phyloP scores from a whole-genome alignment of 345 rosid genomes.

The thale cress (Arabidopsis thaliana) region DNA sequence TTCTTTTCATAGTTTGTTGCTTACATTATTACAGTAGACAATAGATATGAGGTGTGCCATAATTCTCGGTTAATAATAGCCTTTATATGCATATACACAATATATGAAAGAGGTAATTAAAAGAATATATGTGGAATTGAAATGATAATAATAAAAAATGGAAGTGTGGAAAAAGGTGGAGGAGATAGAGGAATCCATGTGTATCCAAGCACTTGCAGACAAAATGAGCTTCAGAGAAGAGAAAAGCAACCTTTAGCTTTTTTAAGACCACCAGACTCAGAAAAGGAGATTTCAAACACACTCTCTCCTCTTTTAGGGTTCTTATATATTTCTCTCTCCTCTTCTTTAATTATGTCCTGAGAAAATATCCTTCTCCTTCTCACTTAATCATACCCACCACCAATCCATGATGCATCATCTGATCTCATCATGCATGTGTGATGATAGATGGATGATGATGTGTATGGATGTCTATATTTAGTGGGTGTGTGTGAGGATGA shows the following conservation, averaged over 20 bases:
- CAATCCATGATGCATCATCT: slow-evolving; percentile 29
- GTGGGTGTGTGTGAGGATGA: slow-evolving; percentile 45
- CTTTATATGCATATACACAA: slow-evolving; percentile 18
- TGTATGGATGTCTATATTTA: slow-evolving; percentile 60
- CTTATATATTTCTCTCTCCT: slow-evolving; percentile 36
- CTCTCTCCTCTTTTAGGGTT: slow-evolving; percentile 52
- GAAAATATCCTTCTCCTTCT: slow-evolving; percentile 34
- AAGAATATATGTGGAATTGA: slow-evolving; percentile 24
- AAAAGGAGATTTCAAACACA: slow-evolving; percentile 71
- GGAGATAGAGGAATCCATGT: slow-evolving; percentile 65
- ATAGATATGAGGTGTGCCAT: slow-evolving; percentile 33
- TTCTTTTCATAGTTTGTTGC: slow-evolving; percentile 31
- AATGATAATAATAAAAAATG: slow-evolving; percentile 39
- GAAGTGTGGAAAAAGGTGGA: slow-evolving; percentile 39
- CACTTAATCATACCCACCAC: slow-evolving; percentile 42
- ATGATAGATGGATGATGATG: slow-evolving; percentile 15
- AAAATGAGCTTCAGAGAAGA: slow-evolving; percentile 70
- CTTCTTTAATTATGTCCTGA: slow-evolving; percentile 27
- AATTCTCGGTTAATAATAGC: slow-evolving; percentile 32
- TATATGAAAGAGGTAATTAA: slow-evolving; percentile 12
- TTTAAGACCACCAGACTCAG: slow-evolving; percentile 61
- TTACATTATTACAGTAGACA: slow-evolving; percentile 36
- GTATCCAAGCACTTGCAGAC: slow-evolving; percentile 73
- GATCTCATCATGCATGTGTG: slow-evolving; percentile 35
- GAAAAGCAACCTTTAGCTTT: slow-evolving; percentile 74